These are phyloP conservation scores for Flaveria robusta DNA, from an alignment of 129 eudicot genomes.

Conservation along the genomic window DNA sequence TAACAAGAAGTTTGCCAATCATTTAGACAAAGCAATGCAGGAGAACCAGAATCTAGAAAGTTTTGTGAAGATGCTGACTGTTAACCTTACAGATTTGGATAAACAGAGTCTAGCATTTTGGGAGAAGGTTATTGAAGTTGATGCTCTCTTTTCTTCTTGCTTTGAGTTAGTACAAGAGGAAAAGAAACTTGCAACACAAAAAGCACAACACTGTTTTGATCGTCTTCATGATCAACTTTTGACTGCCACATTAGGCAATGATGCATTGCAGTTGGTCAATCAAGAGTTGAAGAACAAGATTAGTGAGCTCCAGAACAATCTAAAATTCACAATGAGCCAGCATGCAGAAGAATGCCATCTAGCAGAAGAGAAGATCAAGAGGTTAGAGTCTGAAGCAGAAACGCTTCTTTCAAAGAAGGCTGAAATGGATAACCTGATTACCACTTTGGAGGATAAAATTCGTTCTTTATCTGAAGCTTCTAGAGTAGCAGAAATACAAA, in stretches of 20 bases:
- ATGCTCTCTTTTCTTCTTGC: constrained; percentile 47
- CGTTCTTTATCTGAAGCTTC: constrained; percentile 50
- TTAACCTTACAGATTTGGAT: constrained; percentile 61
- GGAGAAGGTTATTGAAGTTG: constrained; percentile 54
- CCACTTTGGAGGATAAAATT: constrained; percentile 59
- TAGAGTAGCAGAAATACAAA: constrained; percentile 53
- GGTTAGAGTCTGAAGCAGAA: constrained; percentile 67
- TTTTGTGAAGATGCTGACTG: constrained; percentile 52
- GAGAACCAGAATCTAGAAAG: constrained; percentile 67
- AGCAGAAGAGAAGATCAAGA: constrained; percentile 71
- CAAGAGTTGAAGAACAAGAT: constrained; percentile 56
- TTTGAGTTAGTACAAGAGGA: constrained; percentile 59
- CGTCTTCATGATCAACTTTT: constrained; percentile 47
- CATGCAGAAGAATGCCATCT: constrained; percentile 90
- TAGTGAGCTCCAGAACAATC: constrained; percentile 69
- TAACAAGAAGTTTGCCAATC: constrained; percentile 47
- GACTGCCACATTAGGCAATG: constrained; percentile 53
- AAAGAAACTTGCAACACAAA: constrained; percentile 46
- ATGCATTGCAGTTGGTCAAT: constrained; percentile 54
- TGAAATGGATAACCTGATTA: constrained; percentile 53
- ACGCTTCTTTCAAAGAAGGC: constrained; percentile 53
- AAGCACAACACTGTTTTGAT: constrained; percentile 51
- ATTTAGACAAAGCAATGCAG: constrained; percentile 54
- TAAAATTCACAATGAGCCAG: constrained; percentile 70
- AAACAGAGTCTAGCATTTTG: constrained; percentile 53